A percentile compares a stretch with the other conserved stretches of the same genome.
Conservation (phyloP, 2,329 filamentous ascomycete genomes). For the Talaromyces sp. region DNA sequence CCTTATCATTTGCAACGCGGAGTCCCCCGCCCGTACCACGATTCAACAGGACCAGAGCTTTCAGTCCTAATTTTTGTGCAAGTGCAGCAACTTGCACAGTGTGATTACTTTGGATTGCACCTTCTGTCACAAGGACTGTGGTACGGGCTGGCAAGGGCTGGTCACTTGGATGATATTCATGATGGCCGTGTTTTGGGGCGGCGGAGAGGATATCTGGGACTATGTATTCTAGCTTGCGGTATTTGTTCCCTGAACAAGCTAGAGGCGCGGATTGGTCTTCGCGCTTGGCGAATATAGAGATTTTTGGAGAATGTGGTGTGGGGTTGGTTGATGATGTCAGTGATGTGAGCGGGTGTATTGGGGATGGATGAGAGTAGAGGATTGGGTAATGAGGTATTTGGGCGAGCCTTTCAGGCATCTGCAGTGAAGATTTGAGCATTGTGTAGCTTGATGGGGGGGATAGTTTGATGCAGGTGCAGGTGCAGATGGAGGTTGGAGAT, state of each 20-base stretch:
- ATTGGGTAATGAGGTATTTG: conserved; percentile 34
- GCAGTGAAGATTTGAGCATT: conserved; percentile 7
- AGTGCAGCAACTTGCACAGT: conserved; percentile 39
- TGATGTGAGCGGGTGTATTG: conserved; percentile 34
- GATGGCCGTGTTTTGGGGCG: conserved; percentile 15
- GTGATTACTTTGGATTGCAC: conserved; percentile 42
- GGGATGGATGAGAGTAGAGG: conserved; percentile 33
- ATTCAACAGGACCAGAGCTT: conserved; percentile 31
- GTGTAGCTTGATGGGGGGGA: neutral
- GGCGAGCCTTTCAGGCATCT: conserved; percentile 28
- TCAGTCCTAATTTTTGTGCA: conserved; percentile 30
- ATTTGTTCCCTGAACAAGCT: conserved; percentile 41
- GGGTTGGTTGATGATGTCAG: conserved; percentile 15
- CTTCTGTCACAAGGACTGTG: conserved; percentile 40
- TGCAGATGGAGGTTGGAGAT: no score
- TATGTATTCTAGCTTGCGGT: conserved; percentile 43
- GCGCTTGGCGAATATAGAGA: conserved; percentile 35
- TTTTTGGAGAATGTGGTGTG: conserved; percentile 12
- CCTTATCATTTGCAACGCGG: conserved; percentile 16
- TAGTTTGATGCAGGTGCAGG: no score
- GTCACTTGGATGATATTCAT: conserved; percentile 18
- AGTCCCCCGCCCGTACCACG: conserved; percentile 33
- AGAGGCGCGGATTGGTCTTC: conserved; percentile 41
- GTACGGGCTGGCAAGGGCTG: conserved; percentile 12
- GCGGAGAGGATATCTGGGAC: conserved; percentile 36